Conservation (phyloP, 139 green algal species). For the Auxenochlorella pyrenoidosa region DNA sequence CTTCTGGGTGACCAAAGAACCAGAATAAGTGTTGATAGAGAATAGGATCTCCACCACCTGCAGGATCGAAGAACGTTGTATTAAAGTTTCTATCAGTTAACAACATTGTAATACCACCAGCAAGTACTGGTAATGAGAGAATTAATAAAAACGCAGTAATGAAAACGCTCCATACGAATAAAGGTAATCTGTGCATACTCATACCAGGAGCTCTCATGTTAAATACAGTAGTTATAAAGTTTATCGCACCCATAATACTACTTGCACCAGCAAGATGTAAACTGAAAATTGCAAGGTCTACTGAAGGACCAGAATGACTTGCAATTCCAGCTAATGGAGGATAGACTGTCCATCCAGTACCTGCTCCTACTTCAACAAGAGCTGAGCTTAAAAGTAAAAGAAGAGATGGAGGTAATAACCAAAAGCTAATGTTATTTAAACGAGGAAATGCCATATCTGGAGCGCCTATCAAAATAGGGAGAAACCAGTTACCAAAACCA, state of each 20-base stretch:
- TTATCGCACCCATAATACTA: constrained; percentile 72
- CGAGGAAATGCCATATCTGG: no score
- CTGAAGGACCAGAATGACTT: constrained; percentile 61
- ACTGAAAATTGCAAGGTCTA: constrained; percentile 80
- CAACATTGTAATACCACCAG: constrained; percentile 71
- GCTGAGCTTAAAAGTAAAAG: constrained; percentile 61
- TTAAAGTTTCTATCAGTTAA: constrained; percentile 75
- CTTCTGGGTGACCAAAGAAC: constrained; percentile 67
- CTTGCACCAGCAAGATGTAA: constrained; percentile 65
- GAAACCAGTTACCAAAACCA: no score
- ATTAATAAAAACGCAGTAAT: constrained; percentile 76
- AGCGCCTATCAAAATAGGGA: no score
- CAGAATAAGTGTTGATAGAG: constrained; percentile 73
- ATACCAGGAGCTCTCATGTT: constrained; percentile 76
- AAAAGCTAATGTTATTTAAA: constrained; percentile 63
- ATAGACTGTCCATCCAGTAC: constrained; percentile 66
- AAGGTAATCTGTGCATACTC: constrained; percentile 64
- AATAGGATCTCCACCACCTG: constrained; percentile 63
- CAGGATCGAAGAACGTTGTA: constrained; percentile 70
- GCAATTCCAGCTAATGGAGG: constrained; percentile 64
- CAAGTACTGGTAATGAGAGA: constrained; percentile 68
- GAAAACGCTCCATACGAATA: constrained; percentile 72
- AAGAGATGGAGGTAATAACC: constrained; percentile 55
- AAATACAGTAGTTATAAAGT: constrained; percentile 71
- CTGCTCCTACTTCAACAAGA: constrained; percentile 61